Evolutionary conservation across 2,329 filamentous ascomycete species (phyloP).

Genomic region (Pseudogymnoascus sp.): DNA sequence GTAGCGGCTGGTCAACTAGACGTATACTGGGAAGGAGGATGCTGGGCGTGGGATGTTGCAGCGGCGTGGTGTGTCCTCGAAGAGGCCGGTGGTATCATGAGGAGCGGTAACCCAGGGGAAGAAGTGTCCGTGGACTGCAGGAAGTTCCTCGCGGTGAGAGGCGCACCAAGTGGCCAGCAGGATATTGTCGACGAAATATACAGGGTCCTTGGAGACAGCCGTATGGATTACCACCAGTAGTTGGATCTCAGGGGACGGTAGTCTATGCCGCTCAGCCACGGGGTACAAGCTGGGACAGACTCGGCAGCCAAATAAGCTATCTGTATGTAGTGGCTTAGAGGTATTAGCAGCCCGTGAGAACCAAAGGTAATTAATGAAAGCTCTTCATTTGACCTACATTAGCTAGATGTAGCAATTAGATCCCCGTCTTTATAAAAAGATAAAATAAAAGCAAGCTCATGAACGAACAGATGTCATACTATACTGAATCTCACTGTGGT

Average conservation of each 20-base stretch:
- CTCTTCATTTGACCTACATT: not conserved
- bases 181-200: constrained; percentile 59
- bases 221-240: constrained; percentile 38
- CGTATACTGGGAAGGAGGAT: constrained; percentile 74
- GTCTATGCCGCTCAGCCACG: not conserved
- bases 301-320: not conserved
- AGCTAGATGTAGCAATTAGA: not conserved
- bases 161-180: constrained; percentile 50
- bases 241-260: not conserved
- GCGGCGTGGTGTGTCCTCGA: constrained; percentile 69
- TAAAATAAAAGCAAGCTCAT: not conserved
- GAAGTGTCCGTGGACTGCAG: constrained; percentile 49
- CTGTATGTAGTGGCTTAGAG: not conserved
- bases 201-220: constrained; percentile 47
- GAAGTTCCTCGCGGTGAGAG: constrained; percentile 55
- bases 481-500: not conserved
- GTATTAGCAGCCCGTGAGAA: not conserved
- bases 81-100: constrained; percentile 68
- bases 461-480: not conserved
- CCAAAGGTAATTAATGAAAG: not conserved
- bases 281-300: not conserved
- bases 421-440: not conserved
- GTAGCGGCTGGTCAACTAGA: constrained; percentile 66
- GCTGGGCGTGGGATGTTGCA: constrained; percentile 80
- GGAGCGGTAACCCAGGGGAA: constrained; percentile 62